phyloP scores from a whole-genome alignment of 768 basidiomycete genomes.

The Psilocybe cyanescens region DNA sequence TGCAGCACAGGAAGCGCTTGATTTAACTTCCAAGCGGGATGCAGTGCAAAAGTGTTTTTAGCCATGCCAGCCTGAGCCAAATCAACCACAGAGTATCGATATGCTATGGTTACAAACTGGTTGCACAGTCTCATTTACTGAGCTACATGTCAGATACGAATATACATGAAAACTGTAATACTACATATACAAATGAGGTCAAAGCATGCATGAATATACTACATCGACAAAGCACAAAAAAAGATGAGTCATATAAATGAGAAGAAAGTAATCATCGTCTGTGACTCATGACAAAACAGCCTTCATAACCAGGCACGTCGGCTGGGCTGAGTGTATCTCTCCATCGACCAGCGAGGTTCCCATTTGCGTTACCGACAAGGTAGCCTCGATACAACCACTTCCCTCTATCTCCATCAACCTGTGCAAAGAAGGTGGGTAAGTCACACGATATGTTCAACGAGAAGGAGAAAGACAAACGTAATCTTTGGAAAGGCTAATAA shows the following conservation, averaged over 20 bases:
- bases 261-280: slow-evolving; percentile 41
- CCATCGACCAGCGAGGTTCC: slow-evolving; percentile 84
- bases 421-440: slow-evolving; percentile 1
- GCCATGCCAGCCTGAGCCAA: background rate
- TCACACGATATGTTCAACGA: background rate
- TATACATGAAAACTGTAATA: slow-evolving; percentile 1
- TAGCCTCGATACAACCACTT: slow-evolving; percentile 89
- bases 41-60: no score
- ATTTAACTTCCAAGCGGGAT: no score
- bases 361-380: slow-evolving; percentile 69
- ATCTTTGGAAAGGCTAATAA: slow-evolving; percentile 82
- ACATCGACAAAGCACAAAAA: background rate
- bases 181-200: background rate
- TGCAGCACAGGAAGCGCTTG: no score
- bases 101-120: background rate
- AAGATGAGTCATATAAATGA: background rate
- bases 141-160: background rate
- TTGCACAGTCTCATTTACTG: background rate
- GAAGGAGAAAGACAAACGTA: slow-evolving; percentile 56
- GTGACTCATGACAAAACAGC: slow-evolving; percentile 78
- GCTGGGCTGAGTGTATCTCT: slow-evolving; percentile 77
- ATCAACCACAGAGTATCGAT: background rate
- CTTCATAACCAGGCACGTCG: slow-evolving; percentile 77
- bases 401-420: slow-evolving; percentile 77
- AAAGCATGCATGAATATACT: background rate